Percentiles rank a stretch among this genome's conserved stretches.
phyloP scores from a whole-genome alignment of 192 early-diverging fungal genomes.

The Anaeromyces robustus region DNA sequence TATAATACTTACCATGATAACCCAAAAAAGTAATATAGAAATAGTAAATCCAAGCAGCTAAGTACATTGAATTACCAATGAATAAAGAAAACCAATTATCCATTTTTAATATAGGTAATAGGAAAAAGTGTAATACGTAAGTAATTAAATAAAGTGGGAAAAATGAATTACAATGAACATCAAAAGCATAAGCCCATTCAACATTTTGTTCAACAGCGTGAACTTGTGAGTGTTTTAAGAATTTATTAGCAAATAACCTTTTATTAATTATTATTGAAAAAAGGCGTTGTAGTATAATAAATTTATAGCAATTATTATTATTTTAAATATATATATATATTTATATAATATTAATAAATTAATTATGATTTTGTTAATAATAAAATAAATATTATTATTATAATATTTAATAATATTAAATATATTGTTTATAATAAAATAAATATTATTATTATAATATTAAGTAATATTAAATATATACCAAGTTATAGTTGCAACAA shows the following conservation, averaged over 20 bases:
- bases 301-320: no score
- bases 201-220: conserved; percentile 74
- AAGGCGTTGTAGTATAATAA: no score
- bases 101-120: conserved; percentile 64
- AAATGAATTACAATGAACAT: conserved; percentile 94
- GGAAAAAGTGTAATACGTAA: conserved; percentile 86
- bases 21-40: conserved; percentile 83
- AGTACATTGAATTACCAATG: conserved; percentile 79
- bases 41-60: conserved; percentile 63
- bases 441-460: no score
- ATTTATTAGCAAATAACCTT: conserved; percentile 63
- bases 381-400: no score
- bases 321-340: no score
- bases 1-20: conserved; percentile 57
- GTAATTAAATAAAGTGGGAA: conserved; percentile 73
- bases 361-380: no score
- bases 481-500: conserved; percentile 60
- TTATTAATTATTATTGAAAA: not conserved
- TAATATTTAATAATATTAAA: no score
- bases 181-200: conserved; percentile 93
- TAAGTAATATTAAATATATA: conserved; percentile 11
- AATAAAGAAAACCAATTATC: conserved; percentile 66
- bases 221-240: conserved; percentile 53
- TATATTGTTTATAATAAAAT: no score
- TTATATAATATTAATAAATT: no score